phyloP scores from a whole-genome alignment of 2,329 filamentous ascomycete genomes.

The Colletotrichum eremochloae region DNA sequence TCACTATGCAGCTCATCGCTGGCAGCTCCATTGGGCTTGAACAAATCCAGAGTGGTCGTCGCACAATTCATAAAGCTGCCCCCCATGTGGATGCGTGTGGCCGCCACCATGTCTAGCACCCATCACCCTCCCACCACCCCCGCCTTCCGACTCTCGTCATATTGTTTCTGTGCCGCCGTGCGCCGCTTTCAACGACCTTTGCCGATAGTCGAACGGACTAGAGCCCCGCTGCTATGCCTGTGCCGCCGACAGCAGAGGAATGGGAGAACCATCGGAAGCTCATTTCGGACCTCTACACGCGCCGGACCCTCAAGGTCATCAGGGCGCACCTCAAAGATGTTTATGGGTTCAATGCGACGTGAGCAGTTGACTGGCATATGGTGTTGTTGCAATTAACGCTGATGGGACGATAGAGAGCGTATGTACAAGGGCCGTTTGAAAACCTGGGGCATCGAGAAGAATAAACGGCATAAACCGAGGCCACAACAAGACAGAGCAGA shows the following conservation, averaged over 20 bases:
- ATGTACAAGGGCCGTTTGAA: slow-evolving; percentile 39
- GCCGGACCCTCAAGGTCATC: slow-evolving; percentile 22
- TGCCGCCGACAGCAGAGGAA: slow-evolving; percentile 32
- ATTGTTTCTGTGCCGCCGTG: not conserved
- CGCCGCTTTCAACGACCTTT: slow-evolving; percentile 1
- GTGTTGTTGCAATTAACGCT: not conserved
- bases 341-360: slow-evolving; percentile 36
- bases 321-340: slow-evolving; percentile 10
- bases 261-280: slow-evolving; percentile 30
- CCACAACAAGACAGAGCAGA: not conserved
- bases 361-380: not conserved
- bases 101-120: not conserved
- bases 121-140: not conserved
- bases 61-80: slow-evolving; percentile 26
- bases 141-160: not conserved
- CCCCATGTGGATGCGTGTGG: slow-evolving; percentile 9
- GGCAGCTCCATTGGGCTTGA: slow-evolving; percentile 6
- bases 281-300: slow-evolving; percentile 30
- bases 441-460: slow-evolving; percentile 37
- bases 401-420: slow-evolving; percentile 21
- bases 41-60: not conserved
- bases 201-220: not conserved
- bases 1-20: slow-evolving; percentile 18
- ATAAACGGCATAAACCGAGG: slow-evolving; percentile 20
- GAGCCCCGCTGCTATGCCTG: slow-evolving; percentile 12